Evolutionary conservation across 495 filamentous ascomycete genomes (phyloP).

Genomic region (Chaetomium cochliodes): DNA sequence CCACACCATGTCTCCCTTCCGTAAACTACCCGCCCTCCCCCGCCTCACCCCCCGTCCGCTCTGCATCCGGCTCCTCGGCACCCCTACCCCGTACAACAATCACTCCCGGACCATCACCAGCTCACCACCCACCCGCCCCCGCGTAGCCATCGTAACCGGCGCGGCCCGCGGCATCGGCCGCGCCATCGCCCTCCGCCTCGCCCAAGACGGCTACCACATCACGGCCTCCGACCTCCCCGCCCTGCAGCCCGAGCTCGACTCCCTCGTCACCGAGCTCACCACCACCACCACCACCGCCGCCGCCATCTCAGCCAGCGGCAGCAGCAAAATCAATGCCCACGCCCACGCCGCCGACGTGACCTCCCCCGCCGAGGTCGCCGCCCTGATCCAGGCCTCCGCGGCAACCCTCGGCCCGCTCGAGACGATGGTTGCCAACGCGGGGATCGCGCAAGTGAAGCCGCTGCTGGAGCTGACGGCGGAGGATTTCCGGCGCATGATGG

Average conservation of each 20-base stretch:
- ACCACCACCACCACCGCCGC: constrained; percentile 36
- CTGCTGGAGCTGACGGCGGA: constrained; percentile 52
- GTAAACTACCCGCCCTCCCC: background rate
- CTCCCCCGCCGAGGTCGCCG: constrained; percentile 47
- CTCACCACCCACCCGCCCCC: background rate
- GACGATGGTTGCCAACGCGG: constrained; percentile 63
- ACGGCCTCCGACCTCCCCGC: constrained; percentile 59
- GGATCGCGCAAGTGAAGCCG: constrained; percentile 55
- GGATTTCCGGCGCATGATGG: constrained; percentile 52
- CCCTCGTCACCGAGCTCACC: constrained; percentile 51
- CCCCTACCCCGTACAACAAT: background rate
- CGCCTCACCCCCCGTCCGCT: background rate
- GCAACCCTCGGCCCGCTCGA: constrained; percentile 52
- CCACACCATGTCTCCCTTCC: background rate
- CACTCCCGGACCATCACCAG: constrained; percentile 5
- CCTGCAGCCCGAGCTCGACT: constrained; percentile 46
- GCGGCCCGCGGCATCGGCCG: constrained; percentile 59
- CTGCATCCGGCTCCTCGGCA: background rate
- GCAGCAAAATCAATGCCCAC: constrained; percentile 27
- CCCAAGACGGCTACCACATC: constrained; percentile 59
- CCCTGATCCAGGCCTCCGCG: constrained; percentile 49
- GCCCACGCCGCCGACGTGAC: constrained; percentile 57
- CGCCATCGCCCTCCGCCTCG: constrained; percentile 59
- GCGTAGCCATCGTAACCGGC: constrained; percentile 58
- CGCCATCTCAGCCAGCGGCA: no score